phyloP scores from a whole-genome alignment of 202 grass and related monocot genomes.

The Hordeum pubiflorum region DNA sequence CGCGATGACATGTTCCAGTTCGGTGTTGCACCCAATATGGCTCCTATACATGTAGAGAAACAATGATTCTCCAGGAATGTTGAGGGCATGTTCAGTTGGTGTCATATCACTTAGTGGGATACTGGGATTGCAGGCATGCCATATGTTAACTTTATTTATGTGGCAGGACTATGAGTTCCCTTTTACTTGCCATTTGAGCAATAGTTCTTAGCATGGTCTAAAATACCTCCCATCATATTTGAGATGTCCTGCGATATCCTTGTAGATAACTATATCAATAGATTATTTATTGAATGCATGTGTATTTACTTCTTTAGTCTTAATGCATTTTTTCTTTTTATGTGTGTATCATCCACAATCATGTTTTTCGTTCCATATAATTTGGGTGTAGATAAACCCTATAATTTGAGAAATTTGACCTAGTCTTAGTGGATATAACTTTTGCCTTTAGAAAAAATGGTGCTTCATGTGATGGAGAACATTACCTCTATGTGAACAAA shows the following conservation, averaged over 20 bases:
- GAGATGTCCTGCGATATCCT: no score
- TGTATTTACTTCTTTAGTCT: neutral
- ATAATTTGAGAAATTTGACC: neutral
- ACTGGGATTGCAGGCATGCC: neutral
- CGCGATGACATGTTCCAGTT: neutral
- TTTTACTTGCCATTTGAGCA: slow-evolving; percentile 9
- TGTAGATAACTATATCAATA: no score
- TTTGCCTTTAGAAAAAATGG: neutral
- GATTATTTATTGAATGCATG: no score
- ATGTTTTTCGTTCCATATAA: neutral
- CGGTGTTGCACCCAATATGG: neutral
- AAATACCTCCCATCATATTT: neutral
- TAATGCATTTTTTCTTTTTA: neutral
- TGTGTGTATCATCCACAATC: neutral
- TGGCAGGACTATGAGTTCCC: neutral
- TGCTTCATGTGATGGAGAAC: neutral
- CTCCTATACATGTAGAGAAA: neutral
- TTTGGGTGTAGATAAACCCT: neutral
- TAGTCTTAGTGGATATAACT: neutral
- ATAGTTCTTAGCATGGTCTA: neutral
- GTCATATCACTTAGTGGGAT: neutral
- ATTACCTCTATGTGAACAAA: neutral
- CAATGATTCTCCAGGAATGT: neutral
- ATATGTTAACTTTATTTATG: neutral
- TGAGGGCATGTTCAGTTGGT: neutral